A percentile compares a stretch with the other conserved stretches of the same genome.
These are phyloP conservation scores for Pseudopithomyces maydicus DNA, from an alignment of 2,329 filamentous ascomycete species.

Conservation along the genomic window DNA sequence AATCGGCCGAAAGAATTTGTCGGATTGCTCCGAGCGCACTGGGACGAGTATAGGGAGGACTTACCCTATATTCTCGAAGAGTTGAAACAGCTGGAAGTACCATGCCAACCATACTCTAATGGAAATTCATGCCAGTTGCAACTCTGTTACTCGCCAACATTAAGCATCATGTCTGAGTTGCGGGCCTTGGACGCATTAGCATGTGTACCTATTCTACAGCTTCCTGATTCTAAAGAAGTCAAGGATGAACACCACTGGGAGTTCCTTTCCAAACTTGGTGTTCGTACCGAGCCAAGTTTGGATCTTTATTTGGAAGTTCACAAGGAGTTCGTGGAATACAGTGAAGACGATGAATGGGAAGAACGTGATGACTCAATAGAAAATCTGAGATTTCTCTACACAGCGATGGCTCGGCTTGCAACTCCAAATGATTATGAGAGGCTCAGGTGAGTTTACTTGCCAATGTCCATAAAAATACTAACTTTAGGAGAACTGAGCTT, in stretches of 20 bases:
- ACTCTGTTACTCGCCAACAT: slow-evolving; percentile 17
- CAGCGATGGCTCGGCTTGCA: slow-evolving; percentile 4
- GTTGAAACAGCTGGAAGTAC: slow-evolving; percentile 8
- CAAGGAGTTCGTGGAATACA: background rate
- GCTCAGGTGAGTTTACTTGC: background rate
- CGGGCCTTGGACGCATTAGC: background rate
- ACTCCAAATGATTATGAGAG: slow-evolving; percentile 5
- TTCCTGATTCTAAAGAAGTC: slow-evolving; percentile 9
- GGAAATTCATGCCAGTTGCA: background rate
- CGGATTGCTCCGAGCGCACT: slow-evolving; percentile 19
- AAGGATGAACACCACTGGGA: slow-evolving; percentile 9
- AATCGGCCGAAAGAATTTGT: slow-evolving; percentile 14
- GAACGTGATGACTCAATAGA: background rate
- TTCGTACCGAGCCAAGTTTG: slow-evolving; percentile 12
- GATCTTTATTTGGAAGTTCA: slow-evolving; percentile 14
- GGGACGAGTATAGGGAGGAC: slow-evolving; percentile 14
- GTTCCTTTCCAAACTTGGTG: slow-evolving; percentile 22
- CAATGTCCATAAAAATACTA: background rate
- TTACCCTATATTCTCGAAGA: background rate
- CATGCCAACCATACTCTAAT: slow-evolving; percentile 12
- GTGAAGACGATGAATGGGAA: background rate
- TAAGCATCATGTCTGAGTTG: background rate
- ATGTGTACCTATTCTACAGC: slow-evolving; percentile 8
- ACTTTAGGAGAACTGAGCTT: background rate
- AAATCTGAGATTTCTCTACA: background rate